Evolutionary conservation across 805 yeast genomes (phyloP).

Genomic region (Komagataella pastoris): DNA sequence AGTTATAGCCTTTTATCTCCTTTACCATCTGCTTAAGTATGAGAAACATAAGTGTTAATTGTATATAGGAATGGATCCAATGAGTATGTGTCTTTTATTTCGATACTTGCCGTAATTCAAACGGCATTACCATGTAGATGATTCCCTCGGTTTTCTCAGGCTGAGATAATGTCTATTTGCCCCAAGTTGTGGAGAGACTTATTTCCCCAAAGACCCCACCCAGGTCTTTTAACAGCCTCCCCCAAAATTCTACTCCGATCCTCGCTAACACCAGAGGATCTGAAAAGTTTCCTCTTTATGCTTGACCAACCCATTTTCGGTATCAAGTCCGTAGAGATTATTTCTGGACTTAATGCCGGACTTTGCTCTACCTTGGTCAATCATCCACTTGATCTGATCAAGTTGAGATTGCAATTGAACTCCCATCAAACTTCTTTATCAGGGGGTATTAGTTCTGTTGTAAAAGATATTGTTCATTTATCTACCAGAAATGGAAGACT

Average conservation of each 20-base stretch:
- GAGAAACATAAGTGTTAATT: neutral
- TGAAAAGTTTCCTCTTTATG: neutral
- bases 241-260: neutral
- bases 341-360: constrained; percentile 76
- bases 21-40: constrained; percentile 51
- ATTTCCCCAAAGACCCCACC: no score
- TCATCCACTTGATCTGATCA: constrained; percentile 84
- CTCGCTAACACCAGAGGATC: neutral
- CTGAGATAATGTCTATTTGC: neutral
- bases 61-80: neutral
- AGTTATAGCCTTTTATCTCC: constrained; percentile 50
- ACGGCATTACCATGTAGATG: neutral
- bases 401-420: constrained; percentile 68
- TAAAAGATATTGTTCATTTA: constrained; percentile 6
- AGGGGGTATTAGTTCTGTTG: constrained; percentile 14
- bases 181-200: neutral
- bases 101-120: neutral
- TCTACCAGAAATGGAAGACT: constrained; percentile 2
- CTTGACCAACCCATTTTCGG: neutral
- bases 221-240: neutral
- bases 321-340: constrained; percentile 26
- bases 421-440: constrained; percentile 16
- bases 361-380: constrained; percentile 63
- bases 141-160: neutral
- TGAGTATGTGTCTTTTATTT: neutral